These are phyloP conservation scores for Neurospora terricola DNA, from an alignment of 495 filamentous ascomycete species.

Conservation along the genomic window DNA sequence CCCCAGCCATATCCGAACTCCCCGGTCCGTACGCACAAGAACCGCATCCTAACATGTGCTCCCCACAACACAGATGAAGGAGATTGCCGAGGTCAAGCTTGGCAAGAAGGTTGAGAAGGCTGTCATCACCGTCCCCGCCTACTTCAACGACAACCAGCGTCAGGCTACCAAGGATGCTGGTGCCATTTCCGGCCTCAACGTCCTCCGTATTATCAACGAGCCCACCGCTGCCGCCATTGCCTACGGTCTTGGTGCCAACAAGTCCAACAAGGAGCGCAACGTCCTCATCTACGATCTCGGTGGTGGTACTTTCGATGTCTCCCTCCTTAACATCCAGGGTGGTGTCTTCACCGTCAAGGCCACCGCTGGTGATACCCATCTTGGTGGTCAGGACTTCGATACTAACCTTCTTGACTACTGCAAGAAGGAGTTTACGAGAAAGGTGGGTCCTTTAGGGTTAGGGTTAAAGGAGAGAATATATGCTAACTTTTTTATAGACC, in stretches of 20 bases:
- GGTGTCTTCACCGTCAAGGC: conserved; percentile 99
- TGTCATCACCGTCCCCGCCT: conserved; percentile 95
- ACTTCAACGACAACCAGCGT: conserved; percentile 99
- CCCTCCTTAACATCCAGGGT: conserved; percentile 94
- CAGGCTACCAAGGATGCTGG: conserved; percentile 98
- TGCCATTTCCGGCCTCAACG: conserved; percentile 93
- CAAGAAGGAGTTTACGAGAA: conserved; percentile 47
- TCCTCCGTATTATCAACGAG: conserved; percentile 99
- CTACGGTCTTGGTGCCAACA: conserved; percentile 90
- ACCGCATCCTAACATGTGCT: neutral
- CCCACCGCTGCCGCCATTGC: conserved; percentile 95
- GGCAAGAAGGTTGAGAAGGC: conserved; percentile 97
- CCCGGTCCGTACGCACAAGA: neutral
- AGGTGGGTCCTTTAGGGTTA: too few species aligned
- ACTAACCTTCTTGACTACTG: conserved; percentile 96
- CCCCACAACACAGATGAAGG: conserved; percentile 63
- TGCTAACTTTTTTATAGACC: conserved; percentile 34
- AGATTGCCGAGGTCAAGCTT: conserved; percentile 93
- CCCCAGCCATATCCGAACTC: neutral
- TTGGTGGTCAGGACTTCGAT: conserved; percentile 99
- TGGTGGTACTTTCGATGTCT: conserved; percentile 99
- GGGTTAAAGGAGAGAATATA: too few species aligned
- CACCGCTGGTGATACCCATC: conserved; percentile 96
- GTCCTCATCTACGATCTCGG: conserved; percentile 99
- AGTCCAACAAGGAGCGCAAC: conserved; percentile 92